Base-by-base conservation (phyloP, 768 basidiomycete species). In the Mycena albidolilacea region DNA sequence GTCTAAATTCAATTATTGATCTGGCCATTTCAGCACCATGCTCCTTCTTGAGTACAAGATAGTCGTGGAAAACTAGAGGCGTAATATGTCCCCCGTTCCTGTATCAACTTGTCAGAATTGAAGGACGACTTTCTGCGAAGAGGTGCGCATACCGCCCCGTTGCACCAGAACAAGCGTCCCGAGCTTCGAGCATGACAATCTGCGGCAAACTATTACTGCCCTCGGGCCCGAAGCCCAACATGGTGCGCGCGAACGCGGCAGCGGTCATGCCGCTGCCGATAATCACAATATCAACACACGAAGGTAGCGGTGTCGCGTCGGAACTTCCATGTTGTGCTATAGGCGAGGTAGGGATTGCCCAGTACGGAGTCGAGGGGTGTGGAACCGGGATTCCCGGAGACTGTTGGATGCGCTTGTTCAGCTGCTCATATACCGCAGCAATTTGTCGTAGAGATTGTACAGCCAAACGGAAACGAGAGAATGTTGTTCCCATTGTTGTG, bases 101-200 rank as follows among this genome's bases (percentile, higher is more conserved):
- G 63, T 30, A 30, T 30, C 11, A 19, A 48, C 30, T 9, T 17
- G 55, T 63, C 8, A 60, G 67, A 35, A 38, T 46, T 12, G 2
- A 37, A 35, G 5, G 17, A 10, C 8, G 39, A n/a, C 1, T 7
- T 38, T 17, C n/a, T n/a, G 55, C 7, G 19, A 30, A 10, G 7
- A 15, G 17, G 39, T 64, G 1, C 46, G 41, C 68, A 1, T 50
- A 86, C 87, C 89, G 84, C 35, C 84, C 89, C 0, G 89, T 88
- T 10, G 89, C 89, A 3, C 89, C 89, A 0, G 87, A 88, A 70
- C 89, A 90, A 0, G 82, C 83, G 6, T 91, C 89, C 58, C 92
- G 80, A 6, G 92, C 92, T 72, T 93, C 92, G 19, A 93, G 82
- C 78, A 92, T 86, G 37, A 91, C 85, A 5, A 93, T 75, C 44